phyloP scores from a whole-genome alignment of 2,329 filamentous ascomycete genomes.

The Colletotrichum tanaceti region DNA sequence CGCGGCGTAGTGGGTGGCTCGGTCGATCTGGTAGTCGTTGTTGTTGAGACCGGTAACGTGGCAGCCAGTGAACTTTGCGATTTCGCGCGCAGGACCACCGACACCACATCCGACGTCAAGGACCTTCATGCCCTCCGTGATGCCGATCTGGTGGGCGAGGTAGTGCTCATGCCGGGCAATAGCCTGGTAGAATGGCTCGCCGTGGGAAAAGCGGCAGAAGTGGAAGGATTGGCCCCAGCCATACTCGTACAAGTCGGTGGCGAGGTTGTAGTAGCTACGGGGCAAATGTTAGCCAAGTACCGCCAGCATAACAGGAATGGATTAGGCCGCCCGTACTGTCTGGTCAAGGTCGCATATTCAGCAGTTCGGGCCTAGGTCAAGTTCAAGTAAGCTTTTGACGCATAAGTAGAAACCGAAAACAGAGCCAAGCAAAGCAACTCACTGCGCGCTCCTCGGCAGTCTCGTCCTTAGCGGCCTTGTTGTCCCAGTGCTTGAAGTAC shows the following conservation, averaged over 20 bases:
- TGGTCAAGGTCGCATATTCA: slow-evolving; percentile 88
- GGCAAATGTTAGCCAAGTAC: slow-evolving; percentile 7
- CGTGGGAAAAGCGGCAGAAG: slow-evolving; percentile 90
- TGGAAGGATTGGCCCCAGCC: slow-evolving; percentile 95
- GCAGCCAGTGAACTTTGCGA: slow-evolving; percentile 88
- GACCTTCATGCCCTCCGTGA: slow-evolving; percentile 84
- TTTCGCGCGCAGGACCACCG: slow-evolving; percentile 92
- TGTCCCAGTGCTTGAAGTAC: slow-evolving; percentile 93
- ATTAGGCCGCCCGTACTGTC: slow-evolving; percentile 72
- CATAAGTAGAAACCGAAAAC: slow-evolving; percentile 25
- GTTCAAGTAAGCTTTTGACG: slow-evolving; percentile 16
- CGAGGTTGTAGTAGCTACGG: slow-evolving; percentile 87
- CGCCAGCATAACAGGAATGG: background rate
- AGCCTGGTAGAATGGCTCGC: slow-evolving; percentile 86
- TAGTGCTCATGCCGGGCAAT: slow-evolving; percentile 97
- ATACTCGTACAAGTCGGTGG: slow-evolving; percentile 92
- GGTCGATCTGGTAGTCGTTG: slow-evolving; percentile 96
- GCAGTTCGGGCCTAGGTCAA: slow-evolving; percentile 72
- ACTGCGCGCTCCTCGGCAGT: slow-evolving; percentile 79
- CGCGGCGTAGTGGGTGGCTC: slow-evolving; percentile 81
- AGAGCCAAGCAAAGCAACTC: slow-evolving; percentile 43
- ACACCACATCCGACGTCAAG: slow-evolving; percentile 97
- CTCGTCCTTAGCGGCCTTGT: slow-evolving; percentile 79
- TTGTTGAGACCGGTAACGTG: slow-evolving; percentile 93
- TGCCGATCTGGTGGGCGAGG: slow-evolving; percentile 84